Conservation (phyloP, 176 grass and related monocot species). For the Eremochloa ophiuroides region DNA sequence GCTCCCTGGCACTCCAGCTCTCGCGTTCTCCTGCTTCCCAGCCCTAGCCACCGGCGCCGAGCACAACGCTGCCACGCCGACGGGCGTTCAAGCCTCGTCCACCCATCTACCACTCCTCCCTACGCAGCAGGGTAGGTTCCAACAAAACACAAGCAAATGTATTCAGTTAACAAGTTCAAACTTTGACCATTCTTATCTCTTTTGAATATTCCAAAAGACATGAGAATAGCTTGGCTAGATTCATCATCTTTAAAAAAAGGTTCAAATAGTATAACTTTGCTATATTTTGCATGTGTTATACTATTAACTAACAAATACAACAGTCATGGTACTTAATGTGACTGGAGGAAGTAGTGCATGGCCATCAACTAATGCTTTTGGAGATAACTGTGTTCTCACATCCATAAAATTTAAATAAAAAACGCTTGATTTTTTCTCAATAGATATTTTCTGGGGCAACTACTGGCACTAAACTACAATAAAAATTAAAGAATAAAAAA, state of each 20-base stretch:
- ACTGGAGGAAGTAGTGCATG: neutral
- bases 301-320: neutral
- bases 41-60: too few species aligned
- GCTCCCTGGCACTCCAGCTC: too few species aligned
- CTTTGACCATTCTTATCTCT: neutral
- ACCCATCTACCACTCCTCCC: too few species aligned
- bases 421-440: neutral
- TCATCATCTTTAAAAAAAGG: neutral
- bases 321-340: neutral
- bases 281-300: neutral
- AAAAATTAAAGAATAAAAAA: neutral
- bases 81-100: too few species aligned
- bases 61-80: too few species aligned
- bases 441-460: neutral
- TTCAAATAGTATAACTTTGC: neutral
- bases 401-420: neutral
- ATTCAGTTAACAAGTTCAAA: neutral
- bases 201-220: neutral
- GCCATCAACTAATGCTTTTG: neutral
- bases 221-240: neutral
- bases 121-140: too few species aligned
- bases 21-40: too few species aligned
- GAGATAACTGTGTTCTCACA: neutral
- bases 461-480: neutral
- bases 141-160: too few species aligned